phyloP scores from a whole-genome alignment of 2,329 filamentous ascomycete species.

The Colletotrichum noveboracense region DNA sequence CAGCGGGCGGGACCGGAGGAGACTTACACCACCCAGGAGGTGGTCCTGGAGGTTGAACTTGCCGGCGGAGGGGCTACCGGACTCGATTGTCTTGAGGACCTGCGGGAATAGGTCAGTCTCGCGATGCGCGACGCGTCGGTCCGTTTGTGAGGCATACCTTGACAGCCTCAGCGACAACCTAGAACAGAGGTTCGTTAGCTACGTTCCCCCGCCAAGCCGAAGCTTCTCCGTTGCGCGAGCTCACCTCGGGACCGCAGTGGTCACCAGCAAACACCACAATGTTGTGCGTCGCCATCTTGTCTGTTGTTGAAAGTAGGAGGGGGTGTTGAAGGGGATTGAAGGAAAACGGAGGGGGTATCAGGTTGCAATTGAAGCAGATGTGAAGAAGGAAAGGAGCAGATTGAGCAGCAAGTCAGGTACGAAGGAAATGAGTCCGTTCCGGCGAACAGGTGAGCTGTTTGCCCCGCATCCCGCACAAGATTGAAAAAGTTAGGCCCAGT shows the following conservation, averaged over 20 bases:
- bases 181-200: slow-evolving; percentile 12
- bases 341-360: not conserved
- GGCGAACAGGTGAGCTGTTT: slow-evolving; percentile 2
- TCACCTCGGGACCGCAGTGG: slow-evolving; percentile 84
- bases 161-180: slow-evolving; percentile 82
- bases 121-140: not conserved
- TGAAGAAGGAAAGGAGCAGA: not conserved
- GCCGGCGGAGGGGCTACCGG: slow-evolving; percentile 68
- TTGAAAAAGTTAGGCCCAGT: slow-evolving; percentile 27
- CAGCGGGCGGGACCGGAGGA: not conserved
- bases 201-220: not conserved
- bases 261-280: slow-evolving; percentile 85
- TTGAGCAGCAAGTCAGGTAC: not conserved
- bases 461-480: slow-evolving; percentile 23
- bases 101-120: slow-evolving; percentile 38
- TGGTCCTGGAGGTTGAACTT: slow-evolving; percentile 92
- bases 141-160: slow-evolving; percentile 64
- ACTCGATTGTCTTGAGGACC: slow-evolving; percentile 82
- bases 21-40: slow-evolving; percentile 86
- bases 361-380: not conserved
- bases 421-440: not conserved
- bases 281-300: slow-evolving; percentile 72
- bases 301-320: not conserved
- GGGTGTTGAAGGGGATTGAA: not conserved
- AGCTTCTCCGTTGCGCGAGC: not conserved